Evolutionary conservation across 345 rosid species (phyloP), one percentile per base, ranked within the genome.

Genomic region (Viola odorata): DNA sequence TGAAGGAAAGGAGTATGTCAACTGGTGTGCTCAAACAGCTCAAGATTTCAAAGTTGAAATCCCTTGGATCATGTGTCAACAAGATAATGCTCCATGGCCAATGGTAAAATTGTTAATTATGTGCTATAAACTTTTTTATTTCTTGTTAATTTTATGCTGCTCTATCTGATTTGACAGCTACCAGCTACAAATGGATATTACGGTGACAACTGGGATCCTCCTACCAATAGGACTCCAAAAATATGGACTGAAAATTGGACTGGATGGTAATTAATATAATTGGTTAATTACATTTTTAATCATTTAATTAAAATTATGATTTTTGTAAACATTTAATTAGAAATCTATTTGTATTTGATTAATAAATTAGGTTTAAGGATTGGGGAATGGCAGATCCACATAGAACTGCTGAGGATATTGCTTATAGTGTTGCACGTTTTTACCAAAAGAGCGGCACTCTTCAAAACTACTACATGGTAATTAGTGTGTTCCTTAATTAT

Each of bases 51-150:
- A 71, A 6, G 5, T 77, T 65, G 85, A 83, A 11, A 61, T 84
- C n/a, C 84, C 86, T 0, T 84, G 89, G 86, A 54, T 84, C 7
- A 84, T 84, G 86, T 84, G 89, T 55, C 76, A 84, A 63, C 85
- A 84, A 63, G 11, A 16, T 14, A 64, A 67, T 55, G 81, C 85
- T 55, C 86, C 82, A 42, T 51, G 44, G 6, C 74, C 74, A 15
- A 57, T 70, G 60, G 69, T 70, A 63, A 51, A 23, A 12, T 23
- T 5, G 4, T 3, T n/a, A 53, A 8, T 17, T 37, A 1, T 53
- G 37, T 41, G 5, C 8, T 8, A 41, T 8, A 5, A 1, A 14
- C 2, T 37, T 48, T 42, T 39, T 38, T 0, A 9, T 13, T 57
- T 0, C 7, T 32, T 12, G 1, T 38, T 14, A 13, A 0, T 45